Conservation (phyloP, 78 protist species). For the Dictyostelium brefeldianum region DNA sequence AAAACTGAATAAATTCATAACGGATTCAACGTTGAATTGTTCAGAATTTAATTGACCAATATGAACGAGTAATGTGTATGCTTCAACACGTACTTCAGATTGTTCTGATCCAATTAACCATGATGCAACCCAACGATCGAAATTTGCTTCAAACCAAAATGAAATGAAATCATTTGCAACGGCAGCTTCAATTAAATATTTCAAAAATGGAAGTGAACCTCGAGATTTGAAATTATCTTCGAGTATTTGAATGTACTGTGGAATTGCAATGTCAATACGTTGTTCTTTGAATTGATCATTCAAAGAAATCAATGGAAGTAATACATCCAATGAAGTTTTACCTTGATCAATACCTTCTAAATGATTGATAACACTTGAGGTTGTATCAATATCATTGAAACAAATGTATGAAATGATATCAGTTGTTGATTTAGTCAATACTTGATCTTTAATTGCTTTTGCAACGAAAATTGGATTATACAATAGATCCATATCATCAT, state of each 20-base stretch:
- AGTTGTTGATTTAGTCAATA: not conserved
- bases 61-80: slow-evolving; percentile 20
- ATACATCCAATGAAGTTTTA: slow-evolving; percentile 23
- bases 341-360: not conserved
- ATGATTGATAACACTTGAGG: not conserved
- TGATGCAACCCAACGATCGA: slow-evolving; percentile 27
- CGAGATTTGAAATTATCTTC: not conserved
- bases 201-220: not conserved
- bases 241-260: slow-evolving; percentile 23
- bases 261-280: slow-evolving; percentile 19
- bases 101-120: slow-evolving; percentile 25
- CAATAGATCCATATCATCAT: slow-evolving; percentile 27
- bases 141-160: slow-evolving; percentile 35
- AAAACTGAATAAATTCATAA: not conserved
- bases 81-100: slow-evolving; percentile 30
- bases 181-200: slow-evolving; percentile 22
- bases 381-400: slow-evolving; percentile 36
- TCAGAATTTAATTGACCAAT: not conserved
- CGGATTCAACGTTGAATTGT: not conserved
- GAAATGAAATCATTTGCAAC: not conserved
- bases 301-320: slow-evolving; percentile 17
- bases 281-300: slow-evolving; percentile 15
- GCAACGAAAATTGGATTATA: slow-evolving; percentile 43
- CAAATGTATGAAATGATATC: slow-evolving; percentile 42
- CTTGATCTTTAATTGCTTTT: slow-evolving; percentile 21